phyloP scores from a whole-genome alignment of 345 rosid species.

The Eucalyptus erythrocorys region DNA sequence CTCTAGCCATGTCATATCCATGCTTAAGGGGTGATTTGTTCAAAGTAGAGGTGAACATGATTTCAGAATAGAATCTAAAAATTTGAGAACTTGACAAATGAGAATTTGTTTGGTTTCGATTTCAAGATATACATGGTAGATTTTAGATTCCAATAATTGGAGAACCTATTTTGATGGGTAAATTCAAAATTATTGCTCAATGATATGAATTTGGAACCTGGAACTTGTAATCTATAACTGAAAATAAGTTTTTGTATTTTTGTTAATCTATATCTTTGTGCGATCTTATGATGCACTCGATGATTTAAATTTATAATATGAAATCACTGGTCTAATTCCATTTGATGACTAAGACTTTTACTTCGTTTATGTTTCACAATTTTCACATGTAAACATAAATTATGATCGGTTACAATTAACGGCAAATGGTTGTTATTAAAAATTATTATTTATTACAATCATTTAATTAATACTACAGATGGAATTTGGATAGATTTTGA shows the following conservation, averaged over 20 bases:
- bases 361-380: accelerated
- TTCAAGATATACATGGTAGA: no score
- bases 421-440: accelerated
- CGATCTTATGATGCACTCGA: accelerated
- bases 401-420: accelerated
- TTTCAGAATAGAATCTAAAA: accelerated
- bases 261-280: accelerated
- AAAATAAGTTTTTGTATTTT: no score
- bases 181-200: accelerated
- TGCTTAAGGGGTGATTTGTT: no score
- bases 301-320: no score
- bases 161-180: accelerated
- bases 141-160: no score
- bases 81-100: no score
- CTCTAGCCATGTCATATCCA: background rate
- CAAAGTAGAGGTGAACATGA: no score
- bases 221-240: no score
- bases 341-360: no score
- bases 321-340: no score
- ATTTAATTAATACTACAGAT: accelerated
- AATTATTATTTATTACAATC: accelerated
- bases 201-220: no score
- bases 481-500: accelerated
- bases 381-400: accelerated
- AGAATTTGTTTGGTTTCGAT: accelerated